Base-by-base conservation (phyloP, 2,329 filamentous ascomycete genomes). In the Aphanocladium album region DNA sequence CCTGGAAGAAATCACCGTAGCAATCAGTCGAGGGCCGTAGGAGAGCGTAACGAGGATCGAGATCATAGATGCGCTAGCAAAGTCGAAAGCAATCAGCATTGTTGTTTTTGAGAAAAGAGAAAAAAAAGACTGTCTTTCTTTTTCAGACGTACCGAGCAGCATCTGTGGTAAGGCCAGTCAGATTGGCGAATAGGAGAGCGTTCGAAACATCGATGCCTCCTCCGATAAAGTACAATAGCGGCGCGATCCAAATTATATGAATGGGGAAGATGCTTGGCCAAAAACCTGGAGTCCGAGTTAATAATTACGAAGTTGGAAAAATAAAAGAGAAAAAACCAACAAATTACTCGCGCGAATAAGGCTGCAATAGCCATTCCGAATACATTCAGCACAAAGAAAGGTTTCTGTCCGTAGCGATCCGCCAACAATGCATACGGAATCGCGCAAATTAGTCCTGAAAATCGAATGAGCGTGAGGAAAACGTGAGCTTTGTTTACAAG, bases 81-180 rank as follows among this genome's bases (percentile, higher is more conserved):
- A 41, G 19, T 47, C 11, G 7, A 21, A 23, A 47, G 16, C 8
- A 17, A 47, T 56, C 12, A 56, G 43, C n/a, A 5, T 30, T 9
- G 30, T 30, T 30, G 5, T 30, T 9, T 5, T 5, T 30, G 30
- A 9, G 9, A 30, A 30, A 30, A 9, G 30, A 30, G 30, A 30
- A 9, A 9, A 30, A 9, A 30, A 30, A 9, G n/a, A n/a, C n/a
- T n/a, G n/a, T n/a, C n/a, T n/a, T n/a, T n/a, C 30, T 30, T 9
- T 30, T 30, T 30, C 30, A 30, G 30, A 14, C 9, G 30, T 21
- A 57, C 43, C 53, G 53, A 1, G 53, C 27, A 47, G 41, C 45
- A 11, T 57, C 55, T 2, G 55, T 57, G 19, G 55, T 57, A 19
- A 57, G 55, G 21, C 55, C 55, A 8, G 55, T 57, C 12, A 57